Evolutionary conservation across 306 rosid genomes (phyloP), one percentile per base, ranked within the genome.

Genomic region (Rosa persica): DNA sequence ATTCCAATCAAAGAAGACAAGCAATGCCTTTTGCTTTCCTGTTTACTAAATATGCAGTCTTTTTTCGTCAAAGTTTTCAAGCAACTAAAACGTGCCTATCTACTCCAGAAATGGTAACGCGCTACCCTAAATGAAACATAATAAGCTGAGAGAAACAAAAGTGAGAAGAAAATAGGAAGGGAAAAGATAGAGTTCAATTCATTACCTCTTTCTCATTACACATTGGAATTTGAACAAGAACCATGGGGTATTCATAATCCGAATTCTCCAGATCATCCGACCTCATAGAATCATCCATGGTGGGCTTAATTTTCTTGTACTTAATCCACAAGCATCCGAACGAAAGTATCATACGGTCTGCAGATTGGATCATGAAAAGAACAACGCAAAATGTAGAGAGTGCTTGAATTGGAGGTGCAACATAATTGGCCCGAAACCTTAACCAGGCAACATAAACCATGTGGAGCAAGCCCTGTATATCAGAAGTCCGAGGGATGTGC

Each of bases 201-300:
- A 49, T 78, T 90, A 94, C 98, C 98, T 94, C 98, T 68, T 70
- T 89, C 88, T 94, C 97, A 36, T 94, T 94, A 82, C 98, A 92
- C 97, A 94, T 94, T 43, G 97, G 98, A 81, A 94, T 90, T 86
- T 94, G 97, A 86, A 92, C 84, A 76, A 94, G 89, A 81, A 94
- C 97, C 97, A 87, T 90, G 54, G 97, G 98, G 83, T 88, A 87
- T 79, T 85, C 83, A 80, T 74, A 81, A 17, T 80, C 75, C 27
- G 86, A 82, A 81, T 86, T 90, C 89, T 94, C 96, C 67, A 87
- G 78, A 80, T 94, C 96, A 70, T 88, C 89, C 36, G 27, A 49
- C 72, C 77, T 78, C 87, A 92, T 83, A 48, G 85, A 85, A 78
- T 87, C 89, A 48, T 66, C 81, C 78, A 90, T 76, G 75, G 23